A percentile compares a stretch with the other conserved stretches of the same genome.
Conservation (phyloP, 345 rosid genomes). For the Populus nigra region DNA sequence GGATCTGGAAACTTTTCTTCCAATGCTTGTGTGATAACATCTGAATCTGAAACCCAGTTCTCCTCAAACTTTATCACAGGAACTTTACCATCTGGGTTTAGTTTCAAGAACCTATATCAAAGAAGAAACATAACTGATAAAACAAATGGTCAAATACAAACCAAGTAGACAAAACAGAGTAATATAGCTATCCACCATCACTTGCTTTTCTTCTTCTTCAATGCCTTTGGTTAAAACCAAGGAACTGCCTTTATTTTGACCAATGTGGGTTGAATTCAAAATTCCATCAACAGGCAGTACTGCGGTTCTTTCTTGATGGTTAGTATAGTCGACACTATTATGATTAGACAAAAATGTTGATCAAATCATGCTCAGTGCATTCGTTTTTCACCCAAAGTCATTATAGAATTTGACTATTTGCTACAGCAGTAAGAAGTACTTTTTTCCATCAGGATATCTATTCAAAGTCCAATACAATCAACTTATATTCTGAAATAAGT, state of each 20-base stretch:
- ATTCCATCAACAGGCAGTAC: no score
- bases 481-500: background rate
- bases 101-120: slow-evolving; percentile 62
- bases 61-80: slow-evolving; percentile 80
- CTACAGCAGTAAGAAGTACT: background rate
- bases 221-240: no score
- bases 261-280: no score
- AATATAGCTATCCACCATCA: background rate
- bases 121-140: slow-evolving; percentile 1
- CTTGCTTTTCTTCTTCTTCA: no score
- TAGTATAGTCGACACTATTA: no score
- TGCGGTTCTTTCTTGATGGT: no score
- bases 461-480: background rate
- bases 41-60: slow-evolving; percentile 92
- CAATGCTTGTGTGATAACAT: slow-evolving; percentile 72
- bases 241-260: no score
- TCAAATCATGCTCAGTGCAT: no score
- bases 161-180: background rate
- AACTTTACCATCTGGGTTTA: slow-evolving; percentile 89
- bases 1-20: slow-evolving; percentile 92
- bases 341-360: no score
- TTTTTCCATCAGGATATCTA: background rate
- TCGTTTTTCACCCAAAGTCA: no score
- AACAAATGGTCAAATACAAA: background rate
- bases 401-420: no score